These are phyloP conservation scores for Calycina marina DNA, from an alignment of 2,329 filamentous ascomycete genomes.

Conservation along the genomic window DNA sequence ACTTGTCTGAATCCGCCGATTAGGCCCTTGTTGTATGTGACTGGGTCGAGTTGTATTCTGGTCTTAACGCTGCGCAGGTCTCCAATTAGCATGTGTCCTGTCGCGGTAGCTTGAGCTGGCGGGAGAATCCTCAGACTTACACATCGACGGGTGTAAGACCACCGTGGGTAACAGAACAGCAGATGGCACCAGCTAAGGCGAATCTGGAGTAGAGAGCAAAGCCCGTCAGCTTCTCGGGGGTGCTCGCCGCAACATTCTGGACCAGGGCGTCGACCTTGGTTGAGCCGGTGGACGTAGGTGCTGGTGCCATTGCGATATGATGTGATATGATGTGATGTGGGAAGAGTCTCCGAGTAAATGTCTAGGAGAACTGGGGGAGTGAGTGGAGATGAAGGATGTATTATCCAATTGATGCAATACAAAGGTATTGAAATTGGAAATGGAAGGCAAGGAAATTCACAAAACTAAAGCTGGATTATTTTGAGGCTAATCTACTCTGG, in stretches of 20 bases:
- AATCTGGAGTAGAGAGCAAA: slow-evolving; percentile 82
- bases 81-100: slow-evolving; percentile 11
- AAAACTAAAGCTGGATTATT: no score
- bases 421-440: neutral
- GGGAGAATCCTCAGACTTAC: slow-evolving; percentile 46
- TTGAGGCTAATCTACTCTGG: no score
- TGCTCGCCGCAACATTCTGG: slow-evolving; percentile 18
- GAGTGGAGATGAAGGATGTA: slow-evolving; percentile 13
- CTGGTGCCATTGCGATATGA: slow-evolving; percentile 16
- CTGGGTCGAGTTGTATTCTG: slow-evolving; percentile 83
- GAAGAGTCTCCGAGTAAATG: slow-evolving; percentile 6
- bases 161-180: slow-evolving; percentile 97
- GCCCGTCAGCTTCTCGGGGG: slow-evolving; percentile 38
- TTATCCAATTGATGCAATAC: neutral
- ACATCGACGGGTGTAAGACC: slow-evolving; percentile 96
- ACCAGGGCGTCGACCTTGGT: slow-evolving; percentile 22
- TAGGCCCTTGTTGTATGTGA: slow-evolving; percentile 77
- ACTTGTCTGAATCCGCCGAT: slow-evolving; percentile 80
- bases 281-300: slow-evolving; percentile 18
- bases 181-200: slow-evolving; percentile 92
- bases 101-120: slow-evolving; percentile 1
- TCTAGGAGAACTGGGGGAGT: slow-evolving; percentile 7
- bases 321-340: no score
- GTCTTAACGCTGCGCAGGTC: slow-evolving; percentile 65
- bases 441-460: no score